phyloP scores from a whole-genome alignment of 73 alveolate species.

The Durusdinium trenchii region DNA sequence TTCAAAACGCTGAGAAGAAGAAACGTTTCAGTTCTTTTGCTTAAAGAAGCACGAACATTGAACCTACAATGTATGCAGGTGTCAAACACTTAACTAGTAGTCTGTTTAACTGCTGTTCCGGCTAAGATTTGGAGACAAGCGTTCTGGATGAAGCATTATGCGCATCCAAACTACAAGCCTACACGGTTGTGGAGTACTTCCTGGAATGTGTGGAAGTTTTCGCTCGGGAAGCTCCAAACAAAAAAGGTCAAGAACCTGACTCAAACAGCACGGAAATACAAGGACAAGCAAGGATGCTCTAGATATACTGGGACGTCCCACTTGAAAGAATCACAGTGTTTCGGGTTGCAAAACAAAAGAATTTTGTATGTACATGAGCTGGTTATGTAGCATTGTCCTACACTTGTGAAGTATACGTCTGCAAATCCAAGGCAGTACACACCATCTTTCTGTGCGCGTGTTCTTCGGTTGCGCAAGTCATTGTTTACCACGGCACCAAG shows the following conservation, averaged over 20 bases:
- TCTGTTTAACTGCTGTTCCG: background rate
- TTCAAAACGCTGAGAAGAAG: background rate
- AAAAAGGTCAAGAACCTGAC: background rate
- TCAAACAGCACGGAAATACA: background rate
- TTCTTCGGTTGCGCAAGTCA: background rate
- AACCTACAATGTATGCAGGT: too few relatives aligned
- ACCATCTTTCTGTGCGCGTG: background rate
- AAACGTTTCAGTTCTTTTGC: background rate
- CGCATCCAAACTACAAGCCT: background rate
- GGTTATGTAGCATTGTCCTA: background rate
- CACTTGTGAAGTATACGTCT: background rate
- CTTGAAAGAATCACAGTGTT: background rate
- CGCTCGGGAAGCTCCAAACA: background rate
- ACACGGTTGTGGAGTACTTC: slow-evolving; percentile 10
- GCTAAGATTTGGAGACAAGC: slow-evolving; percentile 7
- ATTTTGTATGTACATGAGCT: background rate
- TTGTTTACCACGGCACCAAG: background rate
- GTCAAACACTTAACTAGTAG: background rate
- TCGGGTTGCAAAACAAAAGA: background rate
- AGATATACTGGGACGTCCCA: background rate
- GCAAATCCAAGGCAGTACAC: background rate
- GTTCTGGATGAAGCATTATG: slow-evolving; percentile 33
- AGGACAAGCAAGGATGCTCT: background rate
- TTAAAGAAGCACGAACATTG: background rate
- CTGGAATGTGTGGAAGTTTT: background rate